Evolutionary conservation across 768 basidiomycete genomes (phyloP).

Genomic region (Xerocomellus intermedius): DNA sequence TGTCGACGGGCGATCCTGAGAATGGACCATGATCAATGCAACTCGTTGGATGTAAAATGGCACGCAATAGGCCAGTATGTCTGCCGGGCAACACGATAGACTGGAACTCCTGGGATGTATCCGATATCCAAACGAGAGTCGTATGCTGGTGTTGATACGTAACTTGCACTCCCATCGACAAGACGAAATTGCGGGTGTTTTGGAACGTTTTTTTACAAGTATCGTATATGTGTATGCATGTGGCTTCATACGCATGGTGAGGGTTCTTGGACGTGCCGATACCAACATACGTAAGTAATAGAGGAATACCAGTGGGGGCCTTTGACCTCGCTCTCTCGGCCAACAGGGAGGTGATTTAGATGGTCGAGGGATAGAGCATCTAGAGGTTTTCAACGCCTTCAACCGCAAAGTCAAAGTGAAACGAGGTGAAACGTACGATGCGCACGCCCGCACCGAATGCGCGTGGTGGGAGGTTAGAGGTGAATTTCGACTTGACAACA

Average conservation of each 20-base stretch:
- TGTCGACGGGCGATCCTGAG: not conserved
- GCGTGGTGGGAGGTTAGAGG: constrained; percentile 90
- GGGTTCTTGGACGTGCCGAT: constrained; percentile 5
- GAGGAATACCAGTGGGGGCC: constrained; percentile 16
- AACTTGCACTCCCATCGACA: not conserved
- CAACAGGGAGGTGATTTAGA: constrained; percentile 43
- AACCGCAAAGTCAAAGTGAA: not conserved
- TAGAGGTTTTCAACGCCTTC: constrained; percentile 23
- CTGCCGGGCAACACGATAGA: not conserved
- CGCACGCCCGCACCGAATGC: constrained; percentile 92
- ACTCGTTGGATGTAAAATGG: not conserved
- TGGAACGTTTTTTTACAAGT: constrained; percentile 1
- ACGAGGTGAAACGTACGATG: constrained; percentile 54
- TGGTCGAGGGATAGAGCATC: constrained; percentile 93
- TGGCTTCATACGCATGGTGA: constrained; percentile 20
- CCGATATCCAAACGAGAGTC: not conserved
- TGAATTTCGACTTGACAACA: constrained; percentile 97
- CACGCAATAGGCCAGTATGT: not conserved
- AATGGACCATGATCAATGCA: not conserved
- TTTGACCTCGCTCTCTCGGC: not conserved
- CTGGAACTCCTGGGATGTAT: not conserved
- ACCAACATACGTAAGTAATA: constrained; percentile 23
- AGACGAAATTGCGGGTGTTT: constrained; percentile 1
- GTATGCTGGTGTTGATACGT: not conserved
- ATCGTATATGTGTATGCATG: constrained; percentile 18